These are phyloP conservation scores for Jatropha podagrica DNA, from an alignment of 441 rosid genomes.

Conservation along the genomic window DNA sequence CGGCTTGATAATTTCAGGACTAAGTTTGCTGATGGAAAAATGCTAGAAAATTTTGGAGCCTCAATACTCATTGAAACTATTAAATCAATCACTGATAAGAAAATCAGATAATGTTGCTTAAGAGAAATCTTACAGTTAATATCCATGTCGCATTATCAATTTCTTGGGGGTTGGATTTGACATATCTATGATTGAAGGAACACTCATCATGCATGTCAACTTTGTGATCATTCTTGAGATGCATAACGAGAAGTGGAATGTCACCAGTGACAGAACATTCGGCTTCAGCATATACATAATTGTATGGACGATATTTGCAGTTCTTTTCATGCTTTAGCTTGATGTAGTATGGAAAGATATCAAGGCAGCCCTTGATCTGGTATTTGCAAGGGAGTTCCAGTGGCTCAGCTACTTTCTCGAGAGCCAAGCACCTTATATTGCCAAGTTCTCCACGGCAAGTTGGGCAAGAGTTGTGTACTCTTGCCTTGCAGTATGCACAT, in stretches of 20 bases:
- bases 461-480: constrained; percentile 75
- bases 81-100: neutral
- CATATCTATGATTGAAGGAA: constrained; percentile 84
- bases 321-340: constrained; percentile 76
- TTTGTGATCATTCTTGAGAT: constrained; percentile 80
- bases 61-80: neutral
- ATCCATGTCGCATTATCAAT: constrained; percentile 92
- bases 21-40: neutral
- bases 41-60: neutral
- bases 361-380: constrained; percentile 68
- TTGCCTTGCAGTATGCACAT: constrained; percentile 67
- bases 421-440: constrained; percentile 77
- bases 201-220: constrained; percentile 89
- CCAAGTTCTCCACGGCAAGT: constrained; percentile 84
- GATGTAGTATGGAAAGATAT: constrained; percentile 68
- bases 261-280: constrained; percentile 80
- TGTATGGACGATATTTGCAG: constrained; percentile 69
- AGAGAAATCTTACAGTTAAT: constrained; percentile 63
- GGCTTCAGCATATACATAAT: constrained; percentile 84
- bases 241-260: constrained; percentile 58
- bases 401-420: constrained; percentile 80
- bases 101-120: neutral
- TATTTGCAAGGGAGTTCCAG: constrained; percentile 76
- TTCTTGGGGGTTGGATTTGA: constrained; percentile 74
- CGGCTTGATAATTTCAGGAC: neutral